Base-by-base conservation (phyloP, 2,329 filamentous ascomycete species). In the Colletotrichum viniferum region DNA sequence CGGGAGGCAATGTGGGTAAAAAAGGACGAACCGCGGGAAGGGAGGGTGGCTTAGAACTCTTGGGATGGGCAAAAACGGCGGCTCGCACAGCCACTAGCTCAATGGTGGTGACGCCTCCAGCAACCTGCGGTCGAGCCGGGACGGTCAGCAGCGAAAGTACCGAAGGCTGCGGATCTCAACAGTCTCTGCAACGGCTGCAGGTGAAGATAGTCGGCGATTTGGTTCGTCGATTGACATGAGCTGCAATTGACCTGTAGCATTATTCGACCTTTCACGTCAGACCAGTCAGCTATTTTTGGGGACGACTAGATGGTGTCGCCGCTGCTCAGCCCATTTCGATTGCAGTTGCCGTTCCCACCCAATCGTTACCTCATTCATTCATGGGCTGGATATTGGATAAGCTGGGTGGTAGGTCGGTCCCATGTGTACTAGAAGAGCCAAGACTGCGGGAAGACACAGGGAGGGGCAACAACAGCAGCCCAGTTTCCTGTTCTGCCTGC, bases 31-130 rank as follows among this genome's bases (percentile, higher is more conserved):
- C 48, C 32, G 48, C 34, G 52, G 43, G 43, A 21, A 62, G 58
- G 26, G n/a, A 32, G 58, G 38, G 52, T 55, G 72, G 55, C 72
- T 74, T 67, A 34, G 72, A 38, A n/a, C 24, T 10, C 30, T 48
- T 38, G 13, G 43, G 60, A 32, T 43, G n/a, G n/a, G n/a, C 26
- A 34, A 32, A 58, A 70, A 26, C 55, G 24, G 61, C 28, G 38
- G 38, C 52, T 38, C 69, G 61, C 69, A 72, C 62, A 72, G 72
- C 69, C 72, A 74, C 72, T n/a, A 32, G 32, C 24, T 21, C n/a
- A 52, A 6, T 3, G n/a, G 10, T 58, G 69, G 72, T 38, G 72
- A 67, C 68, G 72, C 52, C n/a, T 34, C 30, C 24, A 48, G 21
- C 6, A 38, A 67, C 34, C 36, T 28, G 64, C 52, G 70, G 61